Conservation (phyloP, 1,284 basidiomycete species). For the Volvariella volvacea region DNA sequence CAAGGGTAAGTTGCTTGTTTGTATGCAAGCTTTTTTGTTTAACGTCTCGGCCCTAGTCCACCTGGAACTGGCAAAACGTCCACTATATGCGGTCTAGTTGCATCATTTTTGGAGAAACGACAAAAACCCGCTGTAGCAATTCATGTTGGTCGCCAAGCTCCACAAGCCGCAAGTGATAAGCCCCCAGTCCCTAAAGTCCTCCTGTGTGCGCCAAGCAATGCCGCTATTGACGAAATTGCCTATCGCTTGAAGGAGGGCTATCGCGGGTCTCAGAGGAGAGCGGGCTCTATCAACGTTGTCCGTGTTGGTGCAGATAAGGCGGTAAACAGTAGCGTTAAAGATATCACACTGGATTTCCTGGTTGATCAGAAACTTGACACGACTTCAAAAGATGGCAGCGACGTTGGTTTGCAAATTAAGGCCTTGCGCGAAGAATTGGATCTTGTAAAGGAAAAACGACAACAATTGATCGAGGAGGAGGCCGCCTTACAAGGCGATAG, state of each 20-base stretch:
- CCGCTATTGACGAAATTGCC: conserved; percentile 96
- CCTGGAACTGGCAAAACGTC: conserved; percentile 99
- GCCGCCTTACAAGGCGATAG: conserved; percentile 41
- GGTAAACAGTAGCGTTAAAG: conserved; percentile 80
- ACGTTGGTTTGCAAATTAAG: conserved; percentile 34
- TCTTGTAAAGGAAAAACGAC: conserved; percentile 53
- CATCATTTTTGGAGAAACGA: conserved; percentile 70
- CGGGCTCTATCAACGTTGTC: conserved; percentile 72
- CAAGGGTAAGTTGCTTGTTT: conserved; percentile 69
- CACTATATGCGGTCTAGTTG: conserved; percentile 94
- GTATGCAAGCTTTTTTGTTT: conserved; percentile 2
- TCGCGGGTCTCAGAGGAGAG: conserved; percentile 48
- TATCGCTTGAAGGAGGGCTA: conserved; percentile 81
- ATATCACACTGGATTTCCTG: conserved; percentile 82
- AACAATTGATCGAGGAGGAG: conserved; percentile 61
- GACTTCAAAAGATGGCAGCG: conserved; percentile 4
- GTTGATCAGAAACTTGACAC: conserved; percentile 73
- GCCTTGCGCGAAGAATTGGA: conserved; percentile 67
- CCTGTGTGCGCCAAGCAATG: conserved; percentile 96
- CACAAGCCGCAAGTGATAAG: conserved; percentile 29
- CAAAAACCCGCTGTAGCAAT: conserved; percentile 42
- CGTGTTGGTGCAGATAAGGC: conserved; percentile 80
- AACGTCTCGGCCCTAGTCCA: conserved; percentile 52
- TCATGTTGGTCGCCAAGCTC: conserved; percentile 32
- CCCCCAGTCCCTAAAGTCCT: conserved; percentile 70